A percentile compares a stretch with the other conserved stretches of the same genome.
Evolutionary conservation across 768 basidiomycete species (phyloP).

Genomic region (Rhodotorula babjevae): DNA sequence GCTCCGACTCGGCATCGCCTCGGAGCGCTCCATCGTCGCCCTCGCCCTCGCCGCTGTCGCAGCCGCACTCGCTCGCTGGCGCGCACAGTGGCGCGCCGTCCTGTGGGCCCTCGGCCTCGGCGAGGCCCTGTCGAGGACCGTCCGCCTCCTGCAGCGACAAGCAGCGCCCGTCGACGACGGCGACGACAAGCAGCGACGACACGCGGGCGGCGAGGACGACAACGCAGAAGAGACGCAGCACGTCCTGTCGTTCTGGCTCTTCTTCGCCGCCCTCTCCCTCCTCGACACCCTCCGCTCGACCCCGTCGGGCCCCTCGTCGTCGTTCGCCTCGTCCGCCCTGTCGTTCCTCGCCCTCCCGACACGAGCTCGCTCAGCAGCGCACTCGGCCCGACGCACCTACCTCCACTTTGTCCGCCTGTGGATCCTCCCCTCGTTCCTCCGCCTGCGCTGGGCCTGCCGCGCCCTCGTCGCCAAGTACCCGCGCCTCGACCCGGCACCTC

Average conservation of each 20-base stretch:
- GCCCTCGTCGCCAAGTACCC: constrained; percentile 5
- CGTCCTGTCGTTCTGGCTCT: constrained; percentile 21
- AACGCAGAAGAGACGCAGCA: constrained; percentile 5
- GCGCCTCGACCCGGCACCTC: constrained; percentile 1
- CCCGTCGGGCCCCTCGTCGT: background rate
- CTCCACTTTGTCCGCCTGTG: constrained; percentile 30
- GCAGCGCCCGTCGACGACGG: no score
- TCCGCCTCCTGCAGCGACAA: background rate
- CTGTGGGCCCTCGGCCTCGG: constrained; percentile 11
- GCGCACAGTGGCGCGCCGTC: constrained; percentile 19
- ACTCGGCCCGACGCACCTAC: constrained; percentile 9
- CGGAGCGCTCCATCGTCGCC: constrained; percentile 6
- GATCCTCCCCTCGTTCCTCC: constrained; percentile 19
- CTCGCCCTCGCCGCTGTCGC: background rate
- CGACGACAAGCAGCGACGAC: background rate
- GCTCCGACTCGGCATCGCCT: constrained; percentile 5
- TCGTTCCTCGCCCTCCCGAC: background rate
- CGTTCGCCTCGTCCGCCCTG: background rate
- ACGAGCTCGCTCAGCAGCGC: background rate
- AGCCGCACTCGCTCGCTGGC: background rate
- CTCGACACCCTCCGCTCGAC: constrained; percentile 6
- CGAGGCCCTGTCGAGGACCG: constrained; percentile 15
- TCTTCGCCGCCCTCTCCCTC: constrained; percentile 15
- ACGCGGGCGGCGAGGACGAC: background rate
- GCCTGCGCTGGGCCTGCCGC: background rate